Conservation (phyloP, 2,329 filamentous ascomycete genomes). For the Colletotrichum sublineola region DNA sequence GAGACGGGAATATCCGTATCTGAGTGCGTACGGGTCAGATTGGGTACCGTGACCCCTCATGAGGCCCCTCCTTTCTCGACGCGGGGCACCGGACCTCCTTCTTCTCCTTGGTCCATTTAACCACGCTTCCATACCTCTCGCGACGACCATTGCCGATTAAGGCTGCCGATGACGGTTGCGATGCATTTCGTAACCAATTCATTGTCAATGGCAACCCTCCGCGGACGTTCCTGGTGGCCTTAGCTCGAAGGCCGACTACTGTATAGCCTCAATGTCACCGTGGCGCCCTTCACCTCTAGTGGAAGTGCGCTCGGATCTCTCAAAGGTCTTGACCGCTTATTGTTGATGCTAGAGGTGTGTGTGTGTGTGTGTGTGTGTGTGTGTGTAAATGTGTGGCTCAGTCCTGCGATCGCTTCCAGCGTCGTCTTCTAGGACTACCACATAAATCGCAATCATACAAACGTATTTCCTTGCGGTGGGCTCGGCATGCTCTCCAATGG, state of each 20-base stretch:
- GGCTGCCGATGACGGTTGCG: no score
- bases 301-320: conserved; percentile 27
- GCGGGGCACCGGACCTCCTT: conserved; percentile 5
- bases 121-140: background rate
- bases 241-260: conserved; percentile 8
- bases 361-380: conserved; percentile 14
- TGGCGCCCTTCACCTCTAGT: conserved; percentile 30
- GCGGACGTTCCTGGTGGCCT: background rate
- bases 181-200: background rate
- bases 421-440: conserved; percentile 4
- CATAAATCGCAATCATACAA: background rate
- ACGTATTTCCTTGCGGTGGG: background rate
- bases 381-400: conserved; percentile 9
- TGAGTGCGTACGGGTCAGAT: background rate
- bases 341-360: conserved; percentile 15
- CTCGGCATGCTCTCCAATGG: background rate
- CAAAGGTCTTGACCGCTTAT: conserved; percentile 36
- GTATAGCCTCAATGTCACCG: conserved; percentile 23
- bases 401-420: conserved; percentile 1
- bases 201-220: background rate
- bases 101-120: background rate
- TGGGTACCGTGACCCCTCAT: background rate
- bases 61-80: conserved; percentile 9
- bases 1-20: background rate
- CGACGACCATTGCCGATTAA: background rate